Conservation (phyloP, 805 yeast species). For the Starmerella sp. region DNA sequence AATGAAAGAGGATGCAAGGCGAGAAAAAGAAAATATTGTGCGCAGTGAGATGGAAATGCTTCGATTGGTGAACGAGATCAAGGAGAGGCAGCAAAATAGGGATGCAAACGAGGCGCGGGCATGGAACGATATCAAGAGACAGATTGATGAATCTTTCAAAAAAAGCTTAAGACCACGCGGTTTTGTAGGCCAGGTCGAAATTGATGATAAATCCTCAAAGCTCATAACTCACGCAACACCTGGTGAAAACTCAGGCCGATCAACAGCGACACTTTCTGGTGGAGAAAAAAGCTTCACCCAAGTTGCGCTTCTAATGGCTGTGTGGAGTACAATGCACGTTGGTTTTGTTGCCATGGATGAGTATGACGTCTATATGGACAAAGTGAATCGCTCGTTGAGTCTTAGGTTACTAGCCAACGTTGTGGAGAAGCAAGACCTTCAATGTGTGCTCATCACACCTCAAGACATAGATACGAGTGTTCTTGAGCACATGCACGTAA, state of each 20-base stretch:
- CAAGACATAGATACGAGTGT: conserved; percentile 52
- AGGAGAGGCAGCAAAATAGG: conserved; percentile 1
- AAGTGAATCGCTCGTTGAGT: conserved; percentile 72
- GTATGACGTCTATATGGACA: conserved; percentile 95
- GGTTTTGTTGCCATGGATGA: conserved; percentile 86
- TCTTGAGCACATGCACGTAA: not conserved
- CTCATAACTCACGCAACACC: conserved; percentile 25
- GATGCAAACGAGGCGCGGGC: conserved; percentile 3
- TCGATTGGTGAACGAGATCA: not conserved
- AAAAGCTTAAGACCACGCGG: conserved; percentile 40
- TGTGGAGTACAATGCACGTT: conserved; percentile 89
- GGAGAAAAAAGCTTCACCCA: conserved; percentile 96
- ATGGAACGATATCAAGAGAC: conserved; percentile 11
- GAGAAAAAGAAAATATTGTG: not conserved
- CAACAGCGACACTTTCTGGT: conserved; percentile 80
- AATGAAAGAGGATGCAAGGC: not conserved
- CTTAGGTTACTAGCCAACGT: conserved; percentile 62
- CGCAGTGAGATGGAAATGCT: not conserved
- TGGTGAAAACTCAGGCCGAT: conserved; percentile 38
- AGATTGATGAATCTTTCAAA: conserved; percentile 2
- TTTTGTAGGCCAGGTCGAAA: conserved; percentile 58
- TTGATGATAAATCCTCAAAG: conserved; percentile 37
- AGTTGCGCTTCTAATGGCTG: conserved; percentile 70
- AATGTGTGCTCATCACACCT: conserved; percentile 88
- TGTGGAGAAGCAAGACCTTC: conserved; percentile 55